Evolutionary conservation across 2,329 filamentous ascomycete species (phyloP).

Genomic region (Exophiala xenobiotica): DNA sequence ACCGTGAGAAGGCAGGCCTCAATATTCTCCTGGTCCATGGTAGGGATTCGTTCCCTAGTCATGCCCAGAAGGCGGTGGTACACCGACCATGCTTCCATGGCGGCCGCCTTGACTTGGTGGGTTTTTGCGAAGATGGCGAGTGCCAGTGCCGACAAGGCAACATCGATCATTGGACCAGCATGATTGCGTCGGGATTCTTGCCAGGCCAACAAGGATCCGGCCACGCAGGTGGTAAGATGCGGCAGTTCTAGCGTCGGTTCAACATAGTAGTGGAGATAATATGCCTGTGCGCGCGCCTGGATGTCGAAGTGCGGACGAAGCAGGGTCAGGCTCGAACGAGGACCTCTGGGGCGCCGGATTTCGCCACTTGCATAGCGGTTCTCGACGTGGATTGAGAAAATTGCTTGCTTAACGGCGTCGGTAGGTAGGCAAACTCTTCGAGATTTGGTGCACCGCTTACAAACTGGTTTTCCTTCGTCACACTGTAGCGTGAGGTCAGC

Average conservation of each 20-base stretch:
- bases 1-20: constrained; percentile 27
- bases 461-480: constrained; percentile 29
- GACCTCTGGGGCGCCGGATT: constrained; percentile 34
- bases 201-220: constrained; percentile 18
- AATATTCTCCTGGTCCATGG: constrained; percentile 6
- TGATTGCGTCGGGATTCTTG: constrained; percentile 3
- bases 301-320: constrained; percentile 27
- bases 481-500: constrained; percentile 26
- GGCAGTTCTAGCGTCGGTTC: constrained; percentile 19
- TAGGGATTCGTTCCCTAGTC: constrained; percentile 17
- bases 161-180: constrained; percentile 28
- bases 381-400: constrained; percentile 30
- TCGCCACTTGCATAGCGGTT: constrained; percentile 33
- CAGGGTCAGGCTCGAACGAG: constrained; percentile 28
- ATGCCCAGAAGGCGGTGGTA: constrained; percentile 28
- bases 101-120: constrained; percentile 27
- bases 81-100: constrained; percentile 24
- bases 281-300: constrained; percentile 29
- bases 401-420: constrained; percentile 12
- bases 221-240: constrained; percentile 11
- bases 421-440: constrained; percentile 25
- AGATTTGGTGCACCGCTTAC: constrained; percentile 29
- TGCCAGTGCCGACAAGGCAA: constrained; percentile 32
- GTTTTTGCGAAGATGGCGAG: constrained; percentile 31
- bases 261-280: constrained; percentile 31